These are phyloP conservation scores for Fusarium scirpi DNA, from an alignment of 2,329 filamentous ascomycete species.

Conservation along the genomic window DNA sequence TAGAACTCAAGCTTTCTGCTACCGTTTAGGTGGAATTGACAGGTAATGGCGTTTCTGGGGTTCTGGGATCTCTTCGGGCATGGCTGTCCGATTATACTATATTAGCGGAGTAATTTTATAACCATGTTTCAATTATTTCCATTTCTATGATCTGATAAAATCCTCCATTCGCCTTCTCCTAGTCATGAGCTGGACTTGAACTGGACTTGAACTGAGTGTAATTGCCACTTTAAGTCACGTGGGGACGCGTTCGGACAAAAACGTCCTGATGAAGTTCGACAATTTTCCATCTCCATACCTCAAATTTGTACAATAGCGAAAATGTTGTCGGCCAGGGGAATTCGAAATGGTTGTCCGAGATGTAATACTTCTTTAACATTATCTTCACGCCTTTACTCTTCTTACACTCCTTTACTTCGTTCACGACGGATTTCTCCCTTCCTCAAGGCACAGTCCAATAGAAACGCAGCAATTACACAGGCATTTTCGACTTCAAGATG, in stretches of 20 bases:
- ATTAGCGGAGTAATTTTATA: not conserved
- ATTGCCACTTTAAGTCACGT: slow-evolving; percentile 46
- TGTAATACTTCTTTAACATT: slow-evolving; percentile 38
- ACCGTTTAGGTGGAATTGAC: not conserved
- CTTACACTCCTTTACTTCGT: slow-evolving; percentile 31
- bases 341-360: slow-evolving; percentile 51
- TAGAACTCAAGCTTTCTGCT: not conserved
- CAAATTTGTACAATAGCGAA: slow-evolving; percentile 41
- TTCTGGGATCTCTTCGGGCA: slow-evolving; percentile 4
- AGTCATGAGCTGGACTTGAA: not conserved
- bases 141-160: not conserved
- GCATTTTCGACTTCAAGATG: slow-evolving; percentile 48
- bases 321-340: slow-evolving; percentile 53
- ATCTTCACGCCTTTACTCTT: slow-evolving; percentile 22
- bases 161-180: not conserved
- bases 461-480: slow-evolving; percentile 45
- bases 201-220: not conserved
- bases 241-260: slow-evolving; percentile 44
- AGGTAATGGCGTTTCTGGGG: not conserved
- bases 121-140: not conserved
- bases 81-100: not conserved
- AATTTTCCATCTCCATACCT: slow-evolving; percentile 18
- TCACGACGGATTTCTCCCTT: slow-evolving; percentile 31
- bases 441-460: slow-evolving; percentile 43
- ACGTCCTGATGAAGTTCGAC: slow-evolving; percentile 33